Percentiles rank a stretch among this genome's conserved stretches.
Conservation (phyloP, 495 filamentous ascomycete genomes). For the Aspergillus sclerotioniger region DNA sequence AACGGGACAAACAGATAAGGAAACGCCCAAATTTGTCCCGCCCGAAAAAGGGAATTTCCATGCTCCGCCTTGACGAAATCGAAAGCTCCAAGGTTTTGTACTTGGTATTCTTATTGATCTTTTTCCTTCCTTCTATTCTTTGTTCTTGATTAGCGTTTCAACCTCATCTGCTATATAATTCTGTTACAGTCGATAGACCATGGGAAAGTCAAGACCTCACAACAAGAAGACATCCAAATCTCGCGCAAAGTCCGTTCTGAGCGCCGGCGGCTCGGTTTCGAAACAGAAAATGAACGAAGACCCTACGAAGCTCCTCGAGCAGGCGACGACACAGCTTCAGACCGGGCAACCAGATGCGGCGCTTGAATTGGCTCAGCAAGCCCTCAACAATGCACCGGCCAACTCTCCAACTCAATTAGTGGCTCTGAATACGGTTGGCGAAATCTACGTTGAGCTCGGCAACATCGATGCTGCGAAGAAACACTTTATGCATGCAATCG, state of each 20-base stretch:
- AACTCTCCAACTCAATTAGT: conserved; percentile 50
- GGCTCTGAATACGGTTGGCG: conserved; percentile 74
- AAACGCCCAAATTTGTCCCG: conserved; percentile 32
- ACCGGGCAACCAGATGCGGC: conserved; percentile 69
- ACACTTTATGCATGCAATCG: conserved; percentile 67
- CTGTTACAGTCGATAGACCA: conserved; percentile 23
- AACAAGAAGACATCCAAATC: conserved; percentile 48
- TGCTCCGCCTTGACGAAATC: conserved; percentile 4
- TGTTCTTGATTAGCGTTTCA: background rate
- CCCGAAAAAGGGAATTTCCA: conserved; percentile 18
- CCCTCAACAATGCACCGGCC: conserved; percentile 48
- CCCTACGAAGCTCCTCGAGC: conserved; percentile 57
- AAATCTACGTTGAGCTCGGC: conserved; percentile 82
- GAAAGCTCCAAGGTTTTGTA: background rate
- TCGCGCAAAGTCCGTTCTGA: conserved; percentile 46
- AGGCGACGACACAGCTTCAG: conserved; percentile 67
- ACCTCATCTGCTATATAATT: conserved; percentile 5
- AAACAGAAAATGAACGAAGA: conserved; percentile 50
- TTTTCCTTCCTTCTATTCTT: conserved; percentile 4
- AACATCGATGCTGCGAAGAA: conserved; percentile 67
- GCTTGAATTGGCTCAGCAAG: conserved; percentile 60
- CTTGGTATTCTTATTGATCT: background rate
- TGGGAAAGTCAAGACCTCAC: conserved; percentile 48
- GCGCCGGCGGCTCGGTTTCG: conserved; percentile 43
- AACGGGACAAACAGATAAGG: conserved; percentile 48